Evolutionary conservation across 768 basidiomycete genomes (phyloP).

Genomic region (Russula abietina): DNA sequence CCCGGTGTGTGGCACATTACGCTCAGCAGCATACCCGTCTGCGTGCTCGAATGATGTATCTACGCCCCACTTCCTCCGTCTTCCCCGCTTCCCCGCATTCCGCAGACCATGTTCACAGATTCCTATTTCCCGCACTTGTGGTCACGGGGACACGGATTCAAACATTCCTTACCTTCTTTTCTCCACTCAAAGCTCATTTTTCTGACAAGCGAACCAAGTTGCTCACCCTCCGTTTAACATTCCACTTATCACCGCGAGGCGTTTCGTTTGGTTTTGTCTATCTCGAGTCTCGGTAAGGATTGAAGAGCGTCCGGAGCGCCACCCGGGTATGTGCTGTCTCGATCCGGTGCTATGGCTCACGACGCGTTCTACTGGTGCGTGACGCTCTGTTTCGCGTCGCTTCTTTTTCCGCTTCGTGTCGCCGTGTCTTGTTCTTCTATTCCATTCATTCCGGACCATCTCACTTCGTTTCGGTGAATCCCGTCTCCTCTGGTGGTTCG

Average conservation of each 20-base stretch:
- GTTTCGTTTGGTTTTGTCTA: background rate
- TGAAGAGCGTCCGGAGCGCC: background rate
- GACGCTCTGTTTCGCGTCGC: background rate
- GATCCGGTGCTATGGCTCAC: background rate
- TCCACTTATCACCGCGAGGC: conserved; percentile 9
- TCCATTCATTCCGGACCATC: conserved; percentile 12
- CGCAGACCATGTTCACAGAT: background rate
- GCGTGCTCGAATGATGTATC: background rate
- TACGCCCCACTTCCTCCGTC: conserved; percentile 1
- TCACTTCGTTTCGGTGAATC: background rate
- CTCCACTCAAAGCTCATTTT: background rate
- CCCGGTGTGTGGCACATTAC: background rate
- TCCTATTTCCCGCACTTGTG: background rate
- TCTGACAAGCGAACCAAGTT: background rate
- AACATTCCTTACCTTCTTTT: background rate
- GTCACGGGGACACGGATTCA: background rate
- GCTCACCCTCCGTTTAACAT: background rate
- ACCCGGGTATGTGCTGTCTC: background rate
- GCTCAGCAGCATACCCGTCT: background rate
- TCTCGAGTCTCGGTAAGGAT: too few species aligned
- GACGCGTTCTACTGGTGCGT: background rate
- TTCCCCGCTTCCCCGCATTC: conserved; percentile 14
- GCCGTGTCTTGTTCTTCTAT: conserved; percentile 2
- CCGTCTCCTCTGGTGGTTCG: background rate
- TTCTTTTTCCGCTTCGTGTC: conserved; percentile 1